phyloP scores from a whole-genome alignment of 139 green algal genomes.

The Chlorella ohadii region DNA sequence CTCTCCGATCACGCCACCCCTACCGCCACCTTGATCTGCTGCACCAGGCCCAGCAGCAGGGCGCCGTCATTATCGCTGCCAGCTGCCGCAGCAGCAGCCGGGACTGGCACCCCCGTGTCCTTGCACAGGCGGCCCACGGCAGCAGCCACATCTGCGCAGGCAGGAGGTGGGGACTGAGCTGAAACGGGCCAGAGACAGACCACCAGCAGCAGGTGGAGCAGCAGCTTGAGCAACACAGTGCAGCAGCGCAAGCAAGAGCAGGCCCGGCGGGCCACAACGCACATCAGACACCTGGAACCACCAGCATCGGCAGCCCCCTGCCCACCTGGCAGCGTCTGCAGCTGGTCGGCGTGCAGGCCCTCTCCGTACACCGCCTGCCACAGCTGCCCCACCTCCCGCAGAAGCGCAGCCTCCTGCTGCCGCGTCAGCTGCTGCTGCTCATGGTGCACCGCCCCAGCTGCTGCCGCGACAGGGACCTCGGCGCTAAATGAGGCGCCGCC shows the following conservation, averaged over 20 bases:
- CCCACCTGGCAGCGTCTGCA: conserved; percentile 1
- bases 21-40: background rate
- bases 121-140: background rate
- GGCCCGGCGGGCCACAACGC: background rate
- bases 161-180: background rate
- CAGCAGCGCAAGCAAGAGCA: background rate
- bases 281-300: background rate
- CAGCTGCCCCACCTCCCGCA: background rate
- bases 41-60: background rate
- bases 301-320: background rate
- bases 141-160: background rate
- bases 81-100: background rate
- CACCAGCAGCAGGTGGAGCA: background rate
- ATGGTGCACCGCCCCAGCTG: background rate
- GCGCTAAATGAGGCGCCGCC: background rate
- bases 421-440: background rate
- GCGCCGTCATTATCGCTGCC: background rate
- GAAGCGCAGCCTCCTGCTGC: background rate
- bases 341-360: background rate
- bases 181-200: too few species aligned
- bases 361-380: conserved; percentile 5
- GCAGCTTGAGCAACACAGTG: background rate
- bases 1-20: background rate
- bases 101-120: conserved; percentile 2
- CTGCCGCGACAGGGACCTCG: background rate